Conservation (phyloP, 78 protist genomes). For the Salpingoeca rosetta region DNA sequence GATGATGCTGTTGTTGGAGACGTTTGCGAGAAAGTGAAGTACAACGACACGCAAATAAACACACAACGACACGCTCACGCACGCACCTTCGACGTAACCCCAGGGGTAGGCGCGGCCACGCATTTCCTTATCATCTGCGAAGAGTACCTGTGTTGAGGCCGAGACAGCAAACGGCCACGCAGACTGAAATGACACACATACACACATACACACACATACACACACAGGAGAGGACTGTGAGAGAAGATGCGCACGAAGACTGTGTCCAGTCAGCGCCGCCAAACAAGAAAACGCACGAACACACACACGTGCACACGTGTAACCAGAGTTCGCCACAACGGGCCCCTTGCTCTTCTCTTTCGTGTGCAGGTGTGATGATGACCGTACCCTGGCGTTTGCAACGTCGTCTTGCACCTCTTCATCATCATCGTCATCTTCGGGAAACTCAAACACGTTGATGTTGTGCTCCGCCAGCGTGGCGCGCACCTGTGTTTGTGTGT, state of each 20-base stretch:
- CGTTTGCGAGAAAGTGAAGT: too few relatives aligned
- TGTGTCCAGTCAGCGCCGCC: too few relatives aligned
- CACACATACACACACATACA: neutral
- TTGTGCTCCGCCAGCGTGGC: too few relatives aligned
- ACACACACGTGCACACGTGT: too few relatives aligned
- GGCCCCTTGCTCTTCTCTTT: neutral
- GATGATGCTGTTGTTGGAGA: too few relatives aligned
- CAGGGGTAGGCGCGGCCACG: conserved; percentile 19
- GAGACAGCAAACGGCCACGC: neutral
- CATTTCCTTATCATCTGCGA: neutral
- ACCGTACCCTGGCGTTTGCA: neutral
- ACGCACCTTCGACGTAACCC: neutral
- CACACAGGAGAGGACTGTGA: too few relatives aligned
- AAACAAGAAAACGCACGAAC: too few relatives aligned
- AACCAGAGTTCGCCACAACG: neutral
- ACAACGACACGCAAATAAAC: neutral
- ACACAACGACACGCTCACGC: neutral
- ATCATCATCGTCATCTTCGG: neutral
- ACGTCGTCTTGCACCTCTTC: neutral
- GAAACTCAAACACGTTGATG: neutral
- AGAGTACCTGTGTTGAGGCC: neutral
- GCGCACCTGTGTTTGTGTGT: too few relatives aligned
- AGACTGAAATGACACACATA: neutral
- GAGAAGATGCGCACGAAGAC: too few relatives aligned
- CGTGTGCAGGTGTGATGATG: neutral